Base-by-base conservation (phyloP, 2,329 filamentous ascomycete genomes). In the Penicillium corylophilum region DNA sequence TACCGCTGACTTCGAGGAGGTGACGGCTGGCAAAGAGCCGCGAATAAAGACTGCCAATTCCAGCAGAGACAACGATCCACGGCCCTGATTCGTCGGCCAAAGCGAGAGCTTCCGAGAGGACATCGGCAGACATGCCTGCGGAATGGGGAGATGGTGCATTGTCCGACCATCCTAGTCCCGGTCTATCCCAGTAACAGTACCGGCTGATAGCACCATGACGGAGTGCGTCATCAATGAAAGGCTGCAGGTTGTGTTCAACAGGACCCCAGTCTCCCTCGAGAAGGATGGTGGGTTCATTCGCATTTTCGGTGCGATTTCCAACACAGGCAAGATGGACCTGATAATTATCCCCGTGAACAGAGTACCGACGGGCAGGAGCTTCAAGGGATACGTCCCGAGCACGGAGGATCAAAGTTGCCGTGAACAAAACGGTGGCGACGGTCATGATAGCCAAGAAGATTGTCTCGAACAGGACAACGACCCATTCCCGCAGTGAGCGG, bases 171-270 rank as follows among this genome's bases (percentile, higher is more conserved):
- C 82, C 93, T 50, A 93, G 82, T 1, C 94, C 94, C 1, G 94
- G 94, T 20, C 94, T 87, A 69, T 99, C 94, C 68, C 90, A 92
- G 72, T 96, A 96, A 79, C 94, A 99, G 75, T 95, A 97, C 53
- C 93, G 85, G 50, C 79, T 77, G 62, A 99, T 94, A 41, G 87
- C 89, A 35, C 90, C 89, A 63, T 94, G 94, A 57, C 84, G 79
- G 58, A 91, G 78, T 1, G 88, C 85, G 49, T 85, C 79, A 53
- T 91, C 84, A 10, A 90, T 89, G 74, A 95, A 90, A 48, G 86
- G 82, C 74, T 91, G 88, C 49, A 99, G 79, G 6, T 87, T 84
- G 61, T 88, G 77, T 69, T 95, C 91, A 15, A 90, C 86, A 0
- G 93, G 86, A 20, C 82, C 77, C 64, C 95, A 89, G 16, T 90